These are phyloP conservation scores for Cunninghamia lanceolata DNA, from an alignment of 75 land plant genomes.

Conservation along the genomic window DNA sequence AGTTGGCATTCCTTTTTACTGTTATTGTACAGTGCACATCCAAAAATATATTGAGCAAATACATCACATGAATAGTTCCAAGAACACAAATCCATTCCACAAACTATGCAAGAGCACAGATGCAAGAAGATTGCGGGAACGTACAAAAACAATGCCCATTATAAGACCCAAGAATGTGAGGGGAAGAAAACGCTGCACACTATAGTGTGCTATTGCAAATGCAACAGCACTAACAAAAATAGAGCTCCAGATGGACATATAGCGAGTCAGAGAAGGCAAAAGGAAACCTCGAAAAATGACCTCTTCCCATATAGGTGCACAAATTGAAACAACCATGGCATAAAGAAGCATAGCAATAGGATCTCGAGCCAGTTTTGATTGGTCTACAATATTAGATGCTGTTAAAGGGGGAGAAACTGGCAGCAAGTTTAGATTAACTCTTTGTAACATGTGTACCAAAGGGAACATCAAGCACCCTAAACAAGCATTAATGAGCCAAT, in stretches of 20 bases:
- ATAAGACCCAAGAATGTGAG: conserved; percentile 89
- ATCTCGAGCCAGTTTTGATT: conserved; percentile 86
- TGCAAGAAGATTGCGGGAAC: conserved; percentile 80
- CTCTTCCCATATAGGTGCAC: conserved; percentile 98
- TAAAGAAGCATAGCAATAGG: conserved; percentile 87
- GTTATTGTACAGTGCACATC: conserved; percentile 1
- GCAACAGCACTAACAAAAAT: conserved; percentile 77
- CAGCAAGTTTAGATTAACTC: conserved; percentile 50
- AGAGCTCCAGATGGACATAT: conserved; percentile 82
- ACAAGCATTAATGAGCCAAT: conserved; percentile 74
- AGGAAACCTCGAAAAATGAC: conserved; percentile 95
- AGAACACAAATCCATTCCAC: conserved; percentile 97
- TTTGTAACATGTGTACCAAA: conserved; percentile 72
- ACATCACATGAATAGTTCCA: conserved; percentile 73
- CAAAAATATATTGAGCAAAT: background rate
- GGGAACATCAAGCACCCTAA: conserved; percentile 92
- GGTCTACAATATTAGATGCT: conserved; percentile 67
- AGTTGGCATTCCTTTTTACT: background rate
- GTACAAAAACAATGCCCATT: conserved; percentile 83
- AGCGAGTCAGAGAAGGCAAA: conserved; percentile 81
- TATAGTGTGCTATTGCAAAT: conserved; percentile 96
- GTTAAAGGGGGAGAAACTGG: conserved; percentile 60
- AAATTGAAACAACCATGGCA: conserved; percentile 77
- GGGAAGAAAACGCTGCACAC: conserved; percentile 85
- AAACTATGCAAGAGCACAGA: conserved; percentile 93